Base-by-base conservation (phyloP, 805 yeast genomes). In the Pichia exigua region DNA sequence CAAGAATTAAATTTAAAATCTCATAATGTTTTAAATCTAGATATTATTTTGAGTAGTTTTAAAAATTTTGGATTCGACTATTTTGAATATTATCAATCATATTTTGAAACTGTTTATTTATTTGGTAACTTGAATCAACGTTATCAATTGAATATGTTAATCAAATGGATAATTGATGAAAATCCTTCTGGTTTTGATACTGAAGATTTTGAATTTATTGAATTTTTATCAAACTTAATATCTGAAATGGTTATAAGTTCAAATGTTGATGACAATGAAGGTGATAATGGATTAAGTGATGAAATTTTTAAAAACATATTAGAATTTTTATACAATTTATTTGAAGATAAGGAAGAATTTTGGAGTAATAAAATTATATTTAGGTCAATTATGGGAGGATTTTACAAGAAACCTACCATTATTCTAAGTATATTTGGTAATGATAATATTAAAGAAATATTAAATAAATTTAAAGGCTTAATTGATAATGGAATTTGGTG, bases 1-100 rank as follows among this genome's bases (percentile, higher is more conserved):
- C 83, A 79, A 61, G 80, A 87, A 46, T 84, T 83, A 49, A 82
- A 81, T 58, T 79, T 82, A 55, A 79, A 87, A 21, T 79, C 83
- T 18, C 69, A 72, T 53, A 53, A 56, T 20, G 59, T 68, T 42
- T 77, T 68, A 58, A 66, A 71, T 44, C 57, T 66, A 22, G 50
- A 48, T 12, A 21, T 49, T 13, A 71, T 74, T 50, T 62, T 77
- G 45, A 71, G 69, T 9, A 66, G 78, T 5, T 78, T 78, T 59
- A 77, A 77, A 51, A 73, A 74, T 35, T 78, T 75, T 61, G 83
- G 82, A 1, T 68, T 61, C 48, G 82, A 78, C 49, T 79, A 72
- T 59, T 75, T 71, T 55, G 79, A 74, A 50, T 66, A 67, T 30
- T 78, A 75, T 62, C 67, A 70, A 43, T 72, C 77, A 10, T 79